Base-by-base conservation (phyloP, 192 early-diverging fungal genomes). In the Hyaloraphidium curvatum region DNA sequence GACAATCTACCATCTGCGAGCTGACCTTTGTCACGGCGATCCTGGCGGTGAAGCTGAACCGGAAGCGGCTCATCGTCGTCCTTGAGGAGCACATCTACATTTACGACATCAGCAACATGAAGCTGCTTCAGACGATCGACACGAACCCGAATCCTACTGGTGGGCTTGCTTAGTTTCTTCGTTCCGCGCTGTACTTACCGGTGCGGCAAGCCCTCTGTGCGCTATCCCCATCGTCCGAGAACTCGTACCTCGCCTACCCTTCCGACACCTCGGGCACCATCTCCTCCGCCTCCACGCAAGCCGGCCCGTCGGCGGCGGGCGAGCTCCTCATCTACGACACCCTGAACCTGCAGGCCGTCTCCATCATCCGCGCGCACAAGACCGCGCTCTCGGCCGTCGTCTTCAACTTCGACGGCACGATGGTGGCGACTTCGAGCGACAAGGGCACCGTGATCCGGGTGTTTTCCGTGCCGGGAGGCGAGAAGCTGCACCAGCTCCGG, bases 61-160 rank as follows among this genome's bases (percentile, higher is more conserved):
- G 92, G 28, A 84, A 86, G 55, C 76, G 89, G 31, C 71, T 98
- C 5, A 79, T 96, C 30, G 91, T 94, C 7, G 83, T 92, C 23
- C 75, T 98, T 28, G 95, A 98, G 58, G 87, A 91, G 65, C 85
- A 86, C 56, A 91, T 95, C 35, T 95, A 87, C 64, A 80, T 95
- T 16, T 94, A 95, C 69, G 91, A 97, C 58, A 94, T 95, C 51
- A 79, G 81, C 65, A 98, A 98, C 67, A 98, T 98, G 91, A 91
- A 91, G 63, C 76, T 94, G 5, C 71, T 94, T 31, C 84, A 93
- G 57, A 91, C 88, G 0, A 90, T 98, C 58, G 89, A 98, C 51
- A 96, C 91, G 13, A 83, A 77, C 52, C 87, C 89, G 0, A 95
- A 94, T 59, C 89, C 86, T 11, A 65, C 76, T 66, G 84, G 86